phyloP scores from a whole-genome alignment of 768 basidiomycete genomes.

The Agrocybe praecox region DNA sequence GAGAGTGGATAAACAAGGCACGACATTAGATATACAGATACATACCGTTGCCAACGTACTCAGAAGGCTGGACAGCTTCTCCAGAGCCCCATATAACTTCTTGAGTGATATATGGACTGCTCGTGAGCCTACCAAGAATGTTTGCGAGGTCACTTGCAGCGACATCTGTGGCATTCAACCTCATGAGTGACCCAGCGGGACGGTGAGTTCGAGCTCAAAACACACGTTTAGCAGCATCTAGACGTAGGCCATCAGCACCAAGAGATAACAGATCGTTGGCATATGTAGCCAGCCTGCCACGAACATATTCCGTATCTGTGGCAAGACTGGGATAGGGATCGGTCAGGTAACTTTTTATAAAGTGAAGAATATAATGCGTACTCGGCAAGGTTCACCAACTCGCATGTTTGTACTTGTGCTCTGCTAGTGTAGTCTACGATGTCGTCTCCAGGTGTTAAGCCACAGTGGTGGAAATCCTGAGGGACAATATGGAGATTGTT shows the following conservation, averaged over 20 bases:
- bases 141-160: conserved; percentile 52
- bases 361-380: conserved; percentile 24
- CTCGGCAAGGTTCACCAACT: conserved; percentile 56
- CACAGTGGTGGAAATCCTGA: conserved; percentile 67
- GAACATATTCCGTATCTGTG: conserved; percentile 64
- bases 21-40: background rate
- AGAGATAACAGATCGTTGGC: conserved; percentile 63
- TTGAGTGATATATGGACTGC: conserved; percentile 60
- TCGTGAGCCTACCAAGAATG: conserved; percentile 47
- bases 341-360: background rate
- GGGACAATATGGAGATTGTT: background rate
- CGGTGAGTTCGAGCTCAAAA: background rate
- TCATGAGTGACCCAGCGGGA: background rate
- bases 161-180: conserved; percentile 45
- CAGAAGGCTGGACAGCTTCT: conserved; percentile 54
- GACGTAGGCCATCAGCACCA: conserved; percentile 61
- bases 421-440: conserved; percentile 58
- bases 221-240: conserved; percentile 69
- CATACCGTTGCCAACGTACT: conserved; percentile 56
- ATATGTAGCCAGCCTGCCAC: conserved; percentile 54
- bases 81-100: conserved; percentile 58
- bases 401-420: conserved; percentile 59
- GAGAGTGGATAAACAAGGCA: background rate
- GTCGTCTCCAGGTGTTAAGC: conserved; percentile 50
- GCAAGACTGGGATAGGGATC: conserved; percentile 44